These are phyloP conservation scores for Malassezia yamatoensis DNA, from an alignment of 1,284 basidiomycete genomes.

Conservation along the genomic window DNA sequence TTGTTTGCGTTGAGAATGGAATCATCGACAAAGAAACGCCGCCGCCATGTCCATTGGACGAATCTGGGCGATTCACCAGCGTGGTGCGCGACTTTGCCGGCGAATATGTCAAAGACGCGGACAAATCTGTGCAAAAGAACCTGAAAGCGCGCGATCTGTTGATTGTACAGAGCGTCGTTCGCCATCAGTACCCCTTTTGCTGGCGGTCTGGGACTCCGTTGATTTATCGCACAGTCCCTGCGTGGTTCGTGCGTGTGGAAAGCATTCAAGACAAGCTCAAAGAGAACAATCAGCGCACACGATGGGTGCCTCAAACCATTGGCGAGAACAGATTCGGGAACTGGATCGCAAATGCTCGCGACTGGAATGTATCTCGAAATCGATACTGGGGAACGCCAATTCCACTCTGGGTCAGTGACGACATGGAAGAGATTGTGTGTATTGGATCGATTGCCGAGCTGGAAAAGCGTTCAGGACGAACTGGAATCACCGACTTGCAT, in stretches of 20 bases:
- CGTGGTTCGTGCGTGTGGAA: slow-evolving; percentile 88
- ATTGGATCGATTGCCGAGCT: slow-evolving; percentile 81
- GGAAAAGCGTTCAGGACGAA: slow-evolving; percentile 73
- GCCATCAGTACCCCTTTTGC: slow-evolving; percentile 92
- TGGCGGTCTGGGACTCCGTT: slow-evolving; percentile 89
- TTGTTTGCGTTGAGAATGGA: slow-evolving; percentile 73
- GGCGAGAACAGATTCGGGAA: slow-evolving; percentile 90
- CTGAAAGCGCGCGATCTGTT: slow-evolving; percentile 79
- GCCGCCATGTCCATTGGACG: slow-evolving; percentile 92
- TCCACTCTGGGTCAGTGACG: slow-evolving; percentile 89
- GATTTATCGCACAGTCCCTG: slow-evolving; percentile 90
- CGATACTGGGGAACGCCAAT: slow-evolving; percentile 98
- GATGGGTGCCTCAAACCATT: slow-evolving; percentile 87
- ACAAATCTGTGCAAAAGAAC: slow-evolving; percentile 84
- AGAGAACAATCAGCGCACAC: slow-evolving; percentile 76
- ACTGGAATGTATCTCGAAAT: slow-evolving; percentile 99
- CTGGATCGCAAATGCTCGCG: slow-evolving; percentile 92
- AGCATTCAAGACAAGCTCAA: slow-evolving; percentile 75
- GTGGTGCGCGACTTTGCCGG: slow-evolving; percentile 85
- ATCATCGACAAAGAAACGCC: slow-evolving; percentile 74
- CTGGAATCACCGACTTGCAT: slow-evolving; percentile 82
- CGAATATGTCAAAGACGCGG: slow-evolving; percentile 85
- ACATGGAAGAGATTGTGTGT: slow-evolving; percentile 82
- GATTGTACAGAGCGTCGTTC: slow-evolving; percentile 74
- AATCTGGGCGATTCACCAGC: slow-evolving; percentile 72